Evolutionary conservation across 495 filamentous ascomycete genomes (phyloP).

Genomic region (Neurospora sp.): DNA sequence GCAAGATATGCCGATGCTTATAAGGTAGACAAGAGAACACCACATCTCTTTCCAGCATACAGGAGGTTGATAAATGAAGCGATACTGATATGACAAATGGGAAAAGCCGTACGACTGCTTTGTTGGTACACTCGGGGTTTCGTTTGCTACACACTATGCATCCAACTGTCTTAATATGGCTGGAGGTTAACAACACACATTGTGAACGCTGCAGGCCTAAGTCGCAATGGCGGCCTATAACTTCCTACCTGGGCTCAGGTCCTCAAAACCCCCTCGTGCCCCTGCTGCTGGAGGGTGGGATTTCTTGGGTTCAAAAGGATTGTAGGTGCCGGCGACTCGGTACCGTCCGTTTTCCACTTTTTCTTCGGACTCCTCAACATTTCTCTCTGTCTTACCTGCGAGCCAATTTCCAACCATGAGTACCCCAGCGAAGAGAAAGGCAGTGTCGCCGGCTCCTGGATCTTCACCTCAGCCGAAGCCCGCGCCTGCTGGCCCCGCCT

Average conservation of each 20-base stretch:
- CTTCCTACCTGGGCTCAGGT: background rate
- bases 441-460: background rate
- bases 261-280: background rate
- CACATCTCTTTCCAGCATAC: background rate
- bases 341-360: background rate
- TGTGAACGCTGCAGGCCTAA: background rate
- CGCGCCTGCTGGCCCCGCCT: background rate
- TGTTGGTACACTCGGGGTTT: background rate
- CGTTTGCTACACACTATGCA: too few species aligned
- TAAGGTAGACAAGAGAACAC: background rate
- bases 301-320: background rate
- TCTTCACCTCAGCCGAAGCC: background rate
- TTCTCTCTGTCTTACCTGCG: background rate
- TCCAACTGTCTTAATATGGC: background rate
- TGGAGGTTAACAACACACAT: background rate
- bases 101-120: background rate
- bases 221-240: background rate
- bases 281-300: background rate
- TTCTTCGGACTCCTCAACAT: background rate
- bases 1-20: background rate
- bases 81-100: background rate
- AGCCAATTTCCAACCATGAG: background rate
- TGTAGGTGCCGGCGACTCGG: background rate
- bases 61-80: background rate
- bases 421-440: background rate